Evolutionary conservation across 1,284 basidiomycete species (phyloP), one percentile per base, ranked within the genome.

Genomic region (Irpex rosettiformis): DNA sequence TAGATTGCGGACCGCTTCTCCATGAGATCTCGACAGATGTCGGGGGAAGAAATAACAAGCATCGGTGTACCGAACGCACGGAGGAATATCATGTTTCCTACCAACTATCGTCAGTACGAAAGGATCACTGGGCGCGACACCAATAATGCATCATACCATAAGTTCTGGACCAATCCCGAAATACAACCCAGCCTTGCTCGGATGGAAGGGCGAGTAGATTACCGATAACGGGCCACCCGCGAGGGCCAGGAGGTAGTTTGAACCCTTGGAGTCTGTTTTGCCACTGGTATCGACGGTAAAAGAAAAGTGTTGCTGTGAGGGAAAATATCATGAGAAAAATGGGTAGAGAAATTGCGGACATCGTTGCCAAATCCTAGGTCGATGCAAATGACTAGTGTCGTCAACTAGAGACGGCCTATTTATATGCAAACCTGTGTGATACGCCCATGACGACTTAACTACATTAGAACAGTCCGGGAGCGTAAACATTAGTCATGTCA

Each of bases 171-270:
- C 59, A 58, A 2, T 60, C 54, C 13, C 24, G 28, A 40, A 66
- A 67, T 3, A 54, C 58, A 21, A 61, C 37, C 66, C 67, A 68
- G 10, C 58, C 56, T 22, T 62, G 58, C 3, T 60, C 55, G 4
- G 28, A 56, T 8, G 69, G 67, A 4, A 68, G 49, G 49, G 68
- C 66, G 25, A 66, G 60, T 2, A 69, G 30, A 33, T 69, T 70
- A 21, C 68, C 69, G 10, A 70, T 57, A n/a, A 70, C 22, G 0
- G 68, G 68, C 24, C 65, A 58, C 8, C 64, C 65, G 1, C 27
- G 57, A 8, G 67, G 68, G 4, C 68, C 68, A 2, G 67, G 67
- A 2, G 67, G 68, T 18, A 45, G 43, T 18, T n/a, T 45, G 21
- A 11, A 45, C 8, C 43, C 43, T 22, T 45, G 43, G 21, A 45